Base-by-base conservation (phyloP, 208 protist species). In the Leishmania tarentolae region DNA sequence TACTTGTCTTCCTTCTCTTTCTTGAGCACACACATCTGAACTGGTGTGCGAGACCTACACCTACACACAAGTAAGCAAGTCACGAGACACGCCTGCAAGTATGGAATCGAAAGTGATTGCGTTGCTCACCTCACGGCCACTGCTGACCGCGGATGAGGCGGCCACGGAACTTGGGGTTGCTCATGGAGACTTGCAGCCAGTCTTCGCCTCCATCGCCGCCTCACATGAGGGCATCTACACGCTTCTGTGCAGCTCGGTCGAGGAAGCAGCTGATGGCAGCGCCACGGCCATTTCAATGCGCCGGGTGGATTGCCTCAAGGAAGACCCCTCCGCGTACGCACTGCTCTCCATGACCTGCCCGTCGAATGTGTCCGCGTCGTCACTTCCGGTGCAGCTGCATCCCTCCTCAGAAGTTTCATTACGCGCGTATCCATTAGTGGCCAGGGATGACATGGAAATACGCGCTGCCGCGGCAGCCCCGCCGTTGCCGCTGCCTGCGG, bases 131-230 rank as follows among this genome's bases (percentile, higher is more conserved):
- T 52, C 70, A 37, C 80, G 80, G 11, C 66, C 83, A 9, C 37
- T 87, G 24, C 11, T 87, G 50, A 84, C 76, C 46, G 50, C 65
- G 8, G 28, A n/a, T 31, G 83, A 87, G 75, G 83, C 83, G 44
- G 79, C 80, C 63, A 5, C 15, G 13, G 8, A 72, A 17, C n/a
- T 81, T 9, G n/a, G 61, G 8, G 42, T 57, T 21, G 53, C 82
- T 4, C 47, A 81, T 61, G 40, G 11, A 19, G 76, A 74, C 0
- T 24, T 85, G 53, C 56, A 37, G 19, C 8, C 42, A 7, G 57
- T 61, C 71, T 80, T 85, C 5, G 53, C 69, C 4, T 42, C 76
- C 31, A 28, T 85, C 9, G 82, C 73, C 21, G 37, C 56, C 42
- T 28, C 76, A 0, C n/a, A 85, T 50, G 65, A 75, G 3, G 77